phyloP scores from a whole-genome alignment of 768 basidiomycete species.

The Hericium rajendrae region DNA sequence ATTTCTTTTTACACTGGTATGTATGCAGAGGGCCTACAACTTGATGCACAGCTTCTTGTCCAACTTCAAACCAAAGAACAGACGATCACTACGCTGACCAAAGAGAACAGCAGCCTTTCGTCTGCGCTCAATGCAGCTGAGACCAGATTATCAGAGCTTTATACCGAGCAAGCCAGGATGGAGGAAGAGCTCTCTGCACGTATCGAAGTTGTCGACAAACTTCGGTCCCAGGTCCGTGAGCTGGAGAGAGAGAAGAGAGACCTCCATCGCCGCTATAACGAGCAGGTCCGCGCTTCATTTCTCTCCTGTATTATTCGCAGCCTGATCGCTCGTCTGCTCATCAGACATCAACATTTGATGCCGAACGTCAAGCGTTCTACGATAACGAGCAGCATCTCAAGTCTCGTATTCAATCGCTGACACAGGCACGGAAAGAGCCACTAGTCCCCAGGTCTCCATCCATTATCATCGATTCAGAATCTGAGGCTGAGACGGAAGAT shows the following conservation, averaged over 20 bases:
- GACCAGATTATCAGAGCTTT: conserved; percentile 66
- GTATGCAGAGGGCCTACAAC: conserved; percentile 3
- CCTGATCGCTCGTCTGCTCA: not conserved
- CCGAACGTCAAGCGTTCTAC: conserved; percentile 85
- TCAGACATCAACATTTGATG: conserved; percentile 82
- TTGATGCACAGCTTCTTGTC: conserved; percentile 48
- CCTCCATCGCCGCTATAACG: conserved; percentile 72
- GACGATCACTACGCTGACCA: conserved; percentile 45
- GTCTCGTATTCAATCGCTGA: conserved; percentile 76
- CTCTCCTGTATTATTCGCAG: not conserved
- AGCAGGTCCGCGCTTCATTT: conserved; percentile 52
- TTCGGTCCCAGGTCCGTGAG: conserved; percentile 72
- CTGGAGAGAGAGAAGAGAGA: conserved; percentile 87
- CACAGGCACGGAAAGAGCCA: conserved; percentile 50
- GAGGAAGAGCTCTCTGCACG: conserved; percentile 76
- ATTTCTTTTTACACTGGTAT: conserved; percentile 1
- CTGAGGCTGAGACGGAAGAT: conserved; percentile 33
- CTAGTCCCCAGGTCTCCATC: conserved; percentile 22
- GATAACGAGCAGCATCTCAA: conserved; percentile 92
- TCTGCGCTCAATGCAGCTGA: conserved; percentile 63
- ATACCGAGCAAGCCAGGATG: conserved; percentile 71
- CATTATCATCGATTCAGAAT: conserved; percentile 18
- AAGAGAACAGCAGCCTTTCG: conserved; percentile 55
- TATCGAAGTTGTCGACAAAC: conserved; percentile 75
- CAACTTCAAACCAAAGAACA: conserved; percentile 75